phyloP scores from a whole-genome alignment of 1,284 basidiomycete species.

The Chondrostereum purpureum region DNA sequence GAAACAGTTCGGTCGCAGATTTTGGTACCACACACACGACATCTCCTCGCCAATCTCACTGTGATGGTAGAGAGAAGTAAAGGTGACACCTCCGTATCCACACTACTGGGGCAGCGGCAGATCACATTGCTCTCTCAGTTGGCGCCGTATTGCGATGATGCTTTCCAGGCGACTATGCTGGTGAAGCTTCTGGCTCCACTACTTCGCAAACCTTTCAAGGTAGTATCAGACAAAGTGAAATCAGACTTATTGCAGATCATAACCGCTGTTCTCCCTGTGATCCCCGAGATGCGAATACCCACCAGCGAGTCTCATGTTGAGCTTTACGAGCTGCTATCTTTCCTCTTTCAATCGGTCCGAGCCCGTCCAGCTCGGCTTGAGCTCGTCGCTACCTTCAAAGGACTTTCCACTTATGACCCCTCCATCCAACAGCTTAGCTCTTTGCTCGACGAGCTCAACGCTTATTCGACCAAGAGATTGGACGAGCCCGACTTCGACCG shows the following conservation, averaged over 20 bases:
- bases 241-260: slow-evolving; percentile 79
- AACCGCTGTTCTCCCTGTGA: slow-evolving; percentile 65
- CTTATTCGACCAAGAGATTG: slow-evolving; percentile 75
- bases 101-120: slow-evolving; percentile 78
- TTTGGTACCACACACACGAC: slow-evolving; percentile 72
- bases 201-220: slow-evolving; percentile 69
- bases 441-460: slow-evolving; percentile 73
- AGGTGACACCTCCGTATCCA: slow-evolving; percentile 49
- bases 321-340: slow-evolving; percentile 64
- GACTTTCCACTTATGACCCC: slow-evolving; percentile 47
- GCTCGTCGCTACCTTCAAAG: slow-evolving; percentile 61
- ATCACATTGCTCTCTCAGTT: slow-evolving; percentile 78
- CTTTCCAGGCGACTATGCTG: slow-evolving; percentile 70
- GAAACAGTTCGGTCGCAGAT: slow-evolving; percentile 46
- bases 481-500: slow-evolving; percentile 94
- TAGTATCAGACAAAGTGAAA: slow-evolving; percentile 86
- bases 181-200: slow-evolving; percentile 76
- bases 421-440: slow-evolving; percentile 43
- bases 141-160: slow-evolving; percentile 69
- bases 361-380: slow-evolving; percentile 63
- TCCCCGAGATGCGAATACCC: slow-evolving; percentile 57
- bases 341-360: slow-evolving; percentile 72
- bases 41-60: slow-evolving; percentile 71
- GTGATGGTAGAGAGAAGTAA: slow-evolving; percentile 63
- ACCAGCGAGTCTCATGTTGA: slow-evolving; percentile 45